Percentiles rank a stretch among this genome's conserved stretches.
Conservation (phyloP, 805 yeast genomes). For the Cyberlindnera japonica region DNA sequence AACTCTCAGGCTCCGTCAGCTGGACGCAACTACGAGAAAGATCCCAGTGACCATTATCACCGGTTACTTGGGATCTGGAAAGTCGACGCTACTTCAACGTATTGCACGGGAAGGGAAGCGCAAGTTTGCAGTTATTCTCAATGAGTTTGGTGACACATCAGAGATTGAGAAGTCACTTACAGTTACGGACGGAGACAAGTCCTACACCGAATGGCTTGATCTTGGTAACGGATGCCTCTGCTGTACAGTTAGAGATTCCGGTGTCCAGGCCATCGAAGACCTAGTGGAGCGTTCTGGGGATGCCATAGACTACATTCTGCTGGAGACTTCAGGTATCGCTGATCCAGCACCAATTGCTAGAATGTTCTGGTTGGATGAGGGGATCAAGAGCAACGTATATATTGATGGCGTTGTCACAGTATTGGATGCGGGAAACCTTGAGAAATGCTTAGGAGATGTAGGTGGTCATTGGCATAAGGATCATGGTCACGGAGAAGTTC, state of each 20-base stretch:
- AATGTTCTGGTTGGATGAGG: constrained; percentile 98
- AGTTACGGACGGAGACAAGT: constrained; percentile 47
- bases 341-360: constrained; percentile 97
- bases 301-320: constrained; percentile 80
- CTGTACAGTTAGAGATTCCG: constrained; percentile 93
- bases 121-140: constrained; percentile 83
- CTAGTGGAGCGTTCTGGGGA: constrained; percentile 68
- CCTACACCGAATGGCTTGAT: constrained; percentile 92
- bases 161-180: constrained; percentile 87
- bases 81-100: constrained; percentile 75
- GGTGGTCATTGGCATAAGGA: constrained; percentile 69
- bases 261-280: constrained; percentile 90
- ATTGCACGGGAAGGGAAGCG: constrained; percentile 68
- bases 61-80: constrained; percentile 94
- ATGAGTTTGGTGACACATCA: constrained; percentile 88
- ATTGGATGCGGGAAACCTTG: constrained; percentile 68
- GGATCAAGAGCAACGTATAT: constrained; percentile 74
- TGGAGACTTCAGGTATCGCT: constrained; percentile 95
- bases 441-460: constrained; percentile 60
- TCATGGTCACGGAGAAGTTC: constrained; percentile 35
- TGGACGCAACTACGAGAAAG: constrained; percentile 30
- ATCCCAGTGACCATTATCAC: constrained; percentile 93
- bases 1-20: constrained; percentile 14
- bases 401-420: constrained; percentile 92
- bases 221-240: constrained; percentile 96